Evolutionary conservation across 2,329 filamentous ascomycete genomes (phyloP), one percentile per base, ranked within the genome.

Genomic region (Dryadomyces quercus-mongolicae): DNA sequence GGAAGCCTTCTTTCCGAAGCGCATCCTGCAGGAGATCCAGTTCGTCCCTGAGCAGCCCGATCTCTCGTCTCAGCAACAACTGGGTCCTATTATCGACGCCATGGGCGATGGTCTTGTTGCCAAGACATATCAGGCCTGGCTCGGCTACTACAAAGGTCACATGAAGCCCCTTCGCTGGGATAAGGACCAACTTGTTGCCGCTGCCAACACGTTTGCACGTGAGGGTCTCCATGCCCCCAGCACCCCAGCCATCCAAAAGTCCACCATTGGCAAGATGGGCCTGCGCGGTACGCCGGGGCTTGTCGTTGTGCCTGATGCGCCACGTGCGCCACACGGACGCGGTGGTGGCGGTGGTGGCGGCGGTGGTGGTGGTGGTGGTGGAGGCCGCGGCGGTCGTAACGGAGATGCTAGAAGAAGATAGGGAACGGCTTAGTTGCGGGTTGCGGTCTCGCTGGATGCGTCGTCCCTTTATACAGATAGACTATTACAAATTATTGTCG

Each of bases 91-190:
- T 25, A 67, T 75, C n/a, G 63, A 67, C 52, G 57, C 58, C 43
- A 68, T 84, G 60, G 71, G 73, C 4, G 69, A 72, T 20, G 65
- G 70, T 0, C 65, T 68, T 20, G 73, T 74, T 55, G 65, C 64
- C 15, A 77, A 73, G 61, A 69, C 72, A 3, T 82, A 82, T 65
- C 74, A 78, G 62, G 75, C 74, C 4, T 81, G 77, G 76, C 66
- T 81, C 10, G 78, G 77, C 55, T 73, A 78, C 71, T 74, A 74
- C 67, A 80, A 79, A 62, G 70, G 68, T 54, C 70, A 74, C 61
- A 59, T 71, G 52, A 79, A 76, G 65, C 59, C 63, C 12, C 61
- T 74, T 49, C 65, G 61, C 57, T 74, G 71, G 71, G 65, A 67
- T 57, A 68, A 69, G 59, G 64, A 65, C 16, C 63, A 70, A 51